These are phyloP conservation scores for Candida methanosorbosa DNA, from an alignment of 805 yeast genomes.

Conservation along the genomic window DNA sequence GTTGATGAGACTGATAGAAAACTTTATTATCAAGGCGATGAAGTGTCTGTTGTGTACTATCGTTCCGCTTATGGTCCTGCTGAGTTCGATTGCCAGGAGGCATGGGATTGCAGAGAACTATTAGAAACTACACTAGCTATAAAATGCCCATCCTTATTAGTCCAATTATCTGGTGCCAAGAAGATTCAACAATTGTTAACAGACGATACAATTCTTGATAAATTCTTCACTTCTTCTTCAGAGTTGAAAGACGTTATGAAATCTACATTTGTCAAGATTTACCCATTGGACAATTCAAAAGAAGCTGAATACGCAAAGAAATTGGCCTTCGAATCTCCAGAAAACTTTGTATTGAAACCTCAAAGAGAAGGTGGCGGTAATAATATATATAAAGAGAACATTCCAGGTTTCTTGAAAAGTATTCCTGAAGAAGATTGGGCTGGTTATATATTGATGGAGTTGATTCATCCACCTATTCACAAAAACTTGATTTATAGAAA, in stretches of 20 bases:
- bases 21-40: conserved; percentile 48
- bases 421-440: conserved; percentile 71
- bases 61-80: conserved; percentile 83
- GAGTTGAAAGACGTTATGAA: conserved; percentile 20
- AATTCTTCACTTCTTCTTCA: conserved; percentile 23
- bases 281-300: conserved; percentile 71
- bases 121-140: conserved; percentile 75
- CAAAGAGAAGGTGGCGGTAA: conserved; percentile 99
- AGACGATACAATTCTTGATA: conserved; percentile 34
- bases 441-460: conserved; percentile 89
- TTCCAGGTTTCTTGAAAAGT: conserved; percentile 58
- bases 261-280: conserved; percentile 75
- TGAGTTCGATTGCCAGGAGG: conserved; percentile 57
- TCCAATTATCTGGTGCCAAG: conserved; percentile 90
- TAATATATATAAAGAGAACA: conserved; percentile 80
- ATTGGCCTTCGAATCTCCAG: conserved; percentile 61
- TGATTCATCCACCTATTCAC: conserved; percentile 69
- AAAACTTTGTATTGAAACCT: conserved; percentile 80
- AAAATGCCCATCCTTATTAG: conserved; percentile 83
- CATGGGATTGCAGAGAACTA: conserved; percentile 71
- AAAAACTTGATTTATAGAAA: conserved; percentile 66
- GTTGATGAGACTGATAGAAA: conserved; percentile 37
- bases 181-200: conserved; percentile 89
- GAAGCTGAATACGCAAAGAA: conserved; percentile 55
- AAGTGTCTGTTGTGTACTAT: conserved; percentile 82